Evolutionary conservation across 2,329 filamentous ascomycete genomes (phyloP).

Genomic region (Diaporthe sp.): DNA sequence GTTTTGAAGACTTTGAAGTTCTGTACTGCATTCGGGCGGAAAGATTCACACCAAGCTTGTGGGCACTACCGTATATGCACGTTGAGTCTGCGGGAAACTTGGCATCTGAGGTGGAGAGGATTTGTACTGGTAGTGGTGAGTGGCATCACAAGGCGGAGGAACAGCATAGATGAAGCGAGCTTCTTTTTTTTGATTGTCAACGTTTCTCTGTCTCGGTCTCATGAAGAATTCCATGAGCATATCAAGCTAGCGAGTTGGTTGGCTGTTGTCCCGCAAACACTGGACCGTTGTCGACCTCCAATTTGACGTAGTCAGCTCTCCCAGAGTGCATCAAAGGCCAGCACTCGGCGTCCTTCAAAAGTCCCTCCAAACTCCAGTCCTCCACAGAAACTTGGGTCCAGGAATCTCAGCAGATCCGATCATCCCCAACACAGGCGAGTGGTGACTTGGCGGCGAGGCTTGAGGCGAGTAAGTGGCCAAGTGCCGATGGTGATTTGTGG

Average conservation of each 20-base stretch:
- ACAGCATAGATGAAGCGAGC: constrained; percentile 27
- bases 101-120: no score
- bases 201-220: constrained; percentile 18
- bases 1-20: not conserved
- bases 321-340: constrained; percentile 26
- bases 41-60: not conserved
- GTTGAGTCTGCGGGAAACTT: not conserved
- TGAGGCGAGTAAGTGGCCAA: constrained; percentile 32
- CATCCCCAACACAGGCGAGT: constrained; percentile 37
- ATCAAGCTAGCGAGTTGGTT: constrained; percentile 30
- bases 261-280: constrained; percentile 33
- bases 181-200: constrained; percentile 32
- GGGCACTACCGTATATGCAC: not conserved
- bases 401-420: constrained; percentile 37
- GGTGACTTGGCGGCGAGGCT: constrained; percentile 18
- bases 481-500: constrained; percentile 42
- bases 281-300: constrained; percentile 30
- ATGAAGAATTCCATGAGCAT: constrained; percentile 7
- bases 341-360: constrained; percentile 34
- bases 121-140: not conserved
- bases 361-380: constrained; percentile 18
- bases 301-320: constrained; percentile 33
- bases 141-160: not conserved
- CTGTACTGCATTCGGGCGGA: no score
- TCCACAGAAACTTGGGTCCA: constrained; percentile 35